These are phyloP conservation scores for Cyathus striatus DNA, from an alignment of 768 basidiomycete genomes.

Conservation along the genomic window DNA sequence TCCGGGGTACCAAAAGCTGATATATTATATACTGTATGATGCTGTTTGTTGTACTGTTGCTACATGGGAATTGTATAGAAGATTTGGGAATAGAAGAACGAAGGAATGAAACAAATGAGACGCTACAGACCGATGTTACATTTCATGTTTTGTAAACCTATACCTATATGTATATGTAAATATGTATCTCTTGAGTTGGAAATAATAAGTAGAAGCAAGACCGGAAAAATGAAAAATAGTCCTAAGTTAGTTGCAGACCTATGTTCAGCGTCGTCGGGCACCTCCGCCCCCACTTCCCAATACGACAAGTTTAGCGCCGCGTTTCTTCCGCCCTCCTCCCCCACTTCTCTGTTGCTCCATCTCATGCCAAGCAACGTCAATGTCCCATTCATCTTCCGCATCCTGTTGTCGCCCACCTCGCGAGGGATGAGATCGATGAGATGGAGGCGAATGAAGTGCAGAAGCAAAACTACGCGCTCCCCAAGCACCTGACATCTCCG, in stretches of 20 bases:
- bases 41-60: conserved; percentile 18
- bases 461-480: conserved; percentile 80
- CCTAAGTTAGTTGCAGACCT: not conserved
- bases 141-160: not conserved
- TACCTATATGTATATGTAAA: too few relatives aligned
- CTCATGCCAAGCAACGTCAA: conserved; percentile 80
- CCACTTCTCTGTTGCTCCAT: conserved; percentile 49
- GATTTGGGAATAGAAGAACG: not conserved
- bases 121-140: not conserved
- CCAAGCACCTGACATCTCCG: conserved; percentile 56
- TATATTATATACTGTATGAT: conserved; percentile 10
- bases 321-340: conserved; percentile 53
- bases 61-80: conserved; percentile 15
- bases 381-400: conserved; percentile 65
- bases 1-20: too few relatives aligned
- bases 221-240: too few relatives aligned
- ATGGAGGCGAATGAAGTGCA: conserved; percentile 52
- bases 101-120: conserved; percentile 4
- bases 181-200: too few relatives aligned
- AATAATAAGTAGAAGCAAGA: too few relatives aligned
- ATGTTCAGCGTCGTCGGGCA: conserved; percentile 41
- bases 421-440: conserved; percentile 16
- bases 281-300: conserved; percentile 62
- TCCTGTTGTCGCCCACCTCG: conserved; percentile 24
- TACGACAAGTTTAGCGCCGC: conserved; percentile 61